Evolutionary conservation across 257 asterid species (phyloP).

Genomic region (Solanum stenotomum): DNA sequence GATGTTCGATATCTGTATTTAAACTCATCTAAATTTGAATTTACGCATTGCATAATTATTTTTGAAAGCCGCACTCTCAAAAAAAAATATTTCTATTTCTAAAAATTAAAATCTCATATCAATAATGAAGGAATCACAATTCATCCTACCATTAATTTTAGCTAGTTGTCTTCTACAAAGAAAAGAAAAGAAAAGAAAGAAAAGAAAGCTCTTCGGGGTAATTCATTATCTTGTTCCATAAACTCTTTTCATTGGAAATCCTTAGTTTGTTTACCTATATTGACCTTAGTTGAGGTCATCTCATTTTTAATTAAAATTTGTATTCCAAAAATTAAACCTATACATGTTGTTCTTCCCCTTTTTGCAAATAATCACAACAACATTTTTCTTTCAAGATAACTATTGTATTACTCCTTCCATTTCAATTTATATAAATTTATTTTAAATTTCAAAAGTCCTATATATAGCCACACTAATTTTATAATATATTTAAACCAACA

Average conservation of each 20-base stretch:
- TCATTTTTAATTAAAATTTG: background rate
- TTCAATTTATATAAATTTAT: background rate
- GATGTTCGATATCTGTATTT: fast-evolving
- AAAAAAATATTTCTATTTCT: background rate
- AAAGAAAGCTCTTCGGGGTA: background rate
- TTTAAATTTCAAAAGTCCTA: background rate
- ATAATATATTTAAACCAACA: background rate
- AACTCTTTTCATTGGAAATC: background rate
- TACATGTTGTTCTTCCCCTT: background rate
- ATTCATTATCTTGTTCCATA: background rate
- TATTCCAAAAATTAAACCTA: background rate
- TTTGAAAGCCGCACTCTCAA: background rate
- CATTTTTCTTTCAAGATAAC: background rate
- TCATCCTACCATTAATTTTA: background rate
- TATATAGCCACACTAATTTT: background rate
- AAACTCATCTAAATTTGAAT: background rate
- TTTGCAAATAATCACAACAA: background rate
- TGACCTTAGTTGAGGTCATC: background rate
- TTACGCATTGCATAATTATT: background rate
- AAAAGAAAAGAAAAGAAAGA: background rate
- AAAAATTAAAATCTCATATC: background rate
- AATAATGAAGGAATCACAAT: background rate
- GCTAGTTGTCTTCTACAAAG: background rate
- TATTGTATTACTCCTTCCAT: background rate
- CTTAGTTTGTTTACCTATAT: background rate